Evolutionary conservation across 2,329 filamentous ascomycete genomes (phyloP).

Genomic region (Pyricularia grisea): DNA sequence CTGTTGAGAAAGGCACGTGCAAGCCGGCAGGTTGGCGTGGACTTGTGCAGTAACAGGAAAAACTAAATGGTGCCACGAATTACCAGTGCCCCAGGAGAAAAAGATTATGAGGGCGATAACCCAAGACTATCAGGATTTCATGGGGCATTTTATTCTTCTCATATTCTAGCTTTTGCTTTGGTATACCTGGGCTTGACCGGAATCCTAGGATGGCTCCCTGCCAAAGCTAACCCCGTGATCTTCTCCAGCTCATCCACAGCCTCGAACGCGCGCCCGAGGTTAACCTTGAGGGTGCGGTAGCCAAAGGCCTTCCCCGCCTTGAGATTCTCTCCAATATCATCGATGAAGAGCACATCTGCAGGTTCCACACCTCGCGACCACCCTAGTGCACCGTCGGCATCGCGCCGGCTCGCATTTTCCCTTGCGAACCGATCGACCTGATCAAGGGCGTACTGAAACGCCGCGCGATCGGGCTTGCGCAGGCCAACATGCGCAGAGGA

Average conservation of each 20-base stretch:
- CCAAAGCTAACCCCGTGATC: slow-evolving; percentile 58
- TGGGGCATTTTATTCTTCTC: slow-evolving; percentile 6
- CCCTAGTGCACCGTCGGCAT: slow-evolving; percentile 26
- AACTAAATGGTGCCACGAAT: neutral
- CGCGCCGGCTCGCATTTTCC: slow-evolving; percentile 31
- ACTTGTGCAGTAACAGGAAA: neutral
- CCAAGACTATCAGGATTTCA: neutral
- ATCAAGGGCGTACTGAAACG: slow-evolving; percentile 66
- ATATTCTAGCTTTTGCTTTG: slow-evolving; percentile 33
- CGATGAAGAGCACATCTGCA: slow-evolving; percentile 73
- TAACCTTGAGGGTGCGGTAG: slow-evolving; percentile 77
- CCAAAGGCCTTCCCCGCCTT: slow-evolving; percentile 68
- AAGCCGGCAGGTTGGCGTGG: neutral
- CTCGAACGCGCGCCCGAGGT: slow-evolving; percentile 65
- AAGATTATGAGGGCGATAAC: neutral
- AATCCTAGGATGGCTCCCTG: slow-evolving; percentile 43
- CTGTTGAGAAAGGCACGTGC: neutral
- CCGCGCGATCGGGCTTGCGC: slow-evolving; percentile 74
- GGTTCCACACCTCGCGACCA: slow-evolving; percentile 45
- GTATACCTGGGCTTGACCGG: slow-evolving; percentile 28
- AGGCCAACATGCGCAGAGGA: slow-evolving; percentile 79
- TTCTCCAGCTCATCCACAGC: slow-evolving; percentile 75
- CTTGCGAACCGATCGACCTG: slow-evolving; percentile 55
- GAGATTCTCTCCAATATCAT: slow-evolving; percentile 91
- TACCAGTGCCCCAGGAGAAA: too few species aligned